These are phyloP conservation scores for apple (Malus domestica) DNA, from an alignment of 306 rosid genomes.

Conservation along the genomic window DNA sequence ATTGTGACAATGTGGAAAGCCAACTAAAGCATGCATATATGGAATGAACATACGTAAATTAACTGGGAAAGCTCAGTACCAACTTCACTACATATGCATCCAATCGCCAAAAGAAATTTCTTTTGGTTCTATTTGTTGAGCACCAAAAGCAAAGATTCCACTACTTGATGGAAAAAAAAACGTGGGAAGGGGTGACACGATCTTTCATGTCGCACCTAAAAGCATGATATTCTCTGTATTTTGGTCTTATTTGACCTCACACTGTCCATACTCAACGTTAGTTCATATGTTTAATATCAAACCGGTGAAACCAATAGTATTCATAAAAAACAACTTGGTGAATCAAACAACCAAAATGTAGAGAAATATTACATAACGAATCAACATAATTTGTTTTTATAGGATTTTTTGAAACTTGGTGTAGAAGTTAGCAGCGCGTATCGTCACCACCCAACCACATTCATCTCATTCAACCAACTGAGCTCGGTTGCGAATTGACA, in stretches of 20 bases:
- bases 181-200: too few species aligned
- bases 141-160: background rate
- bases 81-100: background rate
- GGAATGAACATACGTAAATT: background rate
- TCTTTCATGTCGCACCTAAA: too few species aligned
- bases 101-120: background rate
- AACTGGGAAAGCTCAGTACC: slow-evolving; percentile 11
- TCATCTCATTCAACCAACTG: too few species aligned
- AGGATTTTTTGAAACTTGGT: too few species aligned
- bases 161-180: too few species aligned
- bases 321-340: background rate
- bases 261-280: background rate
- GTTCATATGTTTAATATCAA: background rate
- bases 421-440: too few species aligned
- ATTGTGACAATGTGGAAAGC: background rate
- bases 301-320: background rate
- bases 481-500: too few species aligned
- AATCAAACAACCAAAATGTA: background rate
- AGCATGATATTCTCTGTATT: too few species aligned
- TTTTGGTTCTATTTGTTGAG: background rate
- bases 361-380: too few species aligned
- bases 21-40: background rate
- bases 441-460: too few species aligned
- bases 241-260: too few species aligned
- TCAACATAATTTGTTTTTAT: too few species aligned